A percentile compares a stretch with the other conserved stretches of the same genome.
These are phyloP conservation scores for Daedaleopsis nitida DNA, from an alignment of 768 basidiomycete genomes.

Conservation along the genomic window DNA sequence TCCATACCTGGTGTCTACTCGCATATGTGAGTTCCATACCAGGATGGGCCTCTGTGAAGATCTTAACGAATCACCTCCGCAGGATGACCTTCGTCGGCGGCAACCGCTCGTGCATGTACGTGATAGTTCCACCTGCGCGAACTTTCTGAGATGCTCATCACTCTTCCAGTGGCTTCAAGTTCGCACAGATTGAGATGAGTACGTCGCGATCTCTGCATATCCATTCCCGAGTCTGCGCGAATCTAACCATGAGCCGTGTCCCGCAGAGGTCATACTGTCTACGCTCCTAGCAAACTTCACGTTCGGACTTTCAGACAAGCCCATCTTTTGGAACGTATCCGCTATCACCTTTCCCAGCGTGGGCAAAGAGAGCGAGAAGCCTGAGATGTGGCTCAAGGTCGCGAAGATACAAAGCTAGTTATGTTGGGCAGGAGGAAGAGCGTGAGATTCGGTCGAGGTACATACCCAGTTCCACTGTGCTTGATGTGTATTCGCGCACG, in stretches of 20 bases:
- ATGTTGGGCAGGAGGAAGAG: too few species aligned
- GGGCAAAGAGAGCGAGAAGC: conserved; percentile 17
- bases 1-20: conserved; percentile 19
- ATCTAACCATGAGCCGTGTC: neutral
- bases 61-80: neutral
- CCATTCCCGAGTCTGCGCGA: too few species aligned
- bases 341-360: conserved; percentile 18
- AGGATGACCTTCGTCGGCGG: conserved; percentile 21
- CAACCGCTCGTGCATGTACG: conserved; percentile 13
- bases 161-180: conserved; percentile 12
- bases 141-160: neutral
- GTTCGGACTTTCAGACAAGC: conserved; percentile 17
- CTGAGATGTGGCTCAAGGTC: conserved; percentile 21
- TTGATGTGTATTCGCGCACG: too few species aligned
- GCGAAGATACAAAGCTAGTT: neutral
- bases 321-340: conserved; percentile 21
- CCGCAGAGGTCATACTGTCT: conserved; percentile 18
- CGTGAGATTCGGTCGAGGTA: too few species aligned
- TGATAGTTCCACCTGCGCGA: neutral
- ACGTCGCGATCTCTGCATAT: neutral
- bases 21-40: conserved; percentile 6
- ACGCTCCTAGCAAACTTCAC: conserved; percentile 19
- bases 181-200: conserved; percentile 21
- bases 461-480: too few species aligned
- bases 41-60: neutral